These are phyloP conservation scores for Aspergillus oerlinghausenensis DNA, from an alignment of 2,329 filamentous ascomycete species.

Conservation along the genomic window DNA sequence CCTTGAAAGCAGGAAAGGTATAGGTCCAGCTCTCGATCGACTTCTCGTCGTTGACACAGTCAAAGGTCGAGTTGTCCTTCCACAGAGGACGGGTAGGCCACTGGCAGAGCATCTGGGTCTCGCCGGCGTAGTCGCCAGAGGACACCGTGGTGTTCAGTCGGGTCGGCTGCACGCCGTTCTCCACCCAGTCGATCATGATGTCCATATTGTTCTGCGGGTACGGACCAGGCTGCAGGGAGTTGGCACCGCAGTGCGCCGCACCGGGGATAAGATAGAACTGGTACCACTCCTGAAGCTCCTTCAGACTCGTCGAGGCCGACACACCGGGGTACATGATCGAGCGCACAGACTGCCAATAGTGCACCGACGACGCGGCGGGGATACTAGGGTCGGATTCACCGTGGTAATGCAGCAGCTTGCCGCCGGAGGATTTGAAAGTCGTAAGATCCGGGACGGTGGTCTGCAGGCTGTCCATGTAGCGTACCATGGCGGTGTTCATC, in stretches of 20 bases:
- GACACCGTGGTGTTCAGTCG: constrained; percentile 41
- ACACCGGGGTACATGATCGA: constrained; percentile 46
- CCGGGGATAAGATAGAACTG: constrained; percentile 53
- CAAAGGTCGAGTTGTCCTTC: constrained; percentile 29
- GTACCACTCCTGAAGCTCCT: constrained; percentile 50
- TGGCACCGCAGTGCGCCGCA: constrained; percentile 49
- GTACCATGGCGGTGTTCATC: constrained; percentile 48
- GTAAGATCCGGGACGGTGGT: constrained; percentile 53
- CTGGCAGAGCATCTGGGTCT: constrained; percentile 33
- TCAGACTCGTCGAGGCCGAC: constrained; percentile 34
- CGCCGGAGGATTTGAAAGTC: constrained; percentile 46
- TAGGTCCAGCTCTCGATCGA: constrained; percentile 40
- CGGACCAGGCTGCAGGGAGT: constrained; percentile 43
- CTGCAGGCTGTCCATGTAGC: constrained; percentile 50
- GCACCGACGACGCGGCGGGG: constrained; percentile 51
- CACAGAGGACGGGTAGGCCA: constrained; percentile 32
- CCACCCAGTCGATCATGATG: constrained; percentile 50
- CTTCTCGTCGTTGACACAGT: constrained; percentile 38
- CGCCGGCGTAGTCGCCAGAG: constrained; percentile 25
- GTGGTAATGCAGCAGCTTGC: constrained; percentile 57
- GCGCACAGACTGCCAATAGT: constrained; percentile 53
- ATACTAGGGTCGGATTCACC: constrained; percentile 53
- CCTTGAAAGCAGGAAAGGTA: constrained; percentile 35
- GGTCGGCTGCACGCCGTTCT: constrained; percentile 44
- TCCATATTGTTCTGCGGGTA: constrained; percentile 46